Percentiles rank a stretch among this genome's conserved stretches.
phyloP scores from a whole-genome alignment of 1,284 basidiomycete genomes.

The Neolentinus lepideus region DNA sequence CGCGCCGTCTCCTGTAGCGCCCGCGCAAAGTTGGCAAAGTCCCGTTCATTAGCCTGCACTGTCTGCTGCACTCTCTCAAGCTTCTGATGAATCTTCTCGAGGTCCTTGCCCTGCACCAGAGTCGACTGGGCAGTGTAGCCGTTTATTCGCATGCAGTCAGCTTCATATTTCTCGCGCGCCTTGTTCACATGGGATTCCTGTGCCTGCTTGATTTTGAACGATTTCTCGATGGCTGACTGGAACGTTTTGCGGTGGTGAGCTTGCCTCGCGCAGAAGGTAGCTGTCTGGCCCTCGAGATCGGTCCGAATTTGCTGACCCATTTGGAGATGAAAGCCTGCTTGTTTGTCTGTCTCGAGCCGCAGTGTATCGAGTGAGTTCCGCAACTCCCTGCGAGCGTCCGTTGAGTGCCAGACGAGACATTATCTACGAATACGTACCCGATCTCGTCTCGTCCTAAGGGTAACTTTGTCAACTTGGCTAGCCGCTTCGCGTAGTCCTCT shows the following conservation, averaged over 20 bases:
- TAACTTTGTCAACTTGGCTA: constrained; percentile 77
- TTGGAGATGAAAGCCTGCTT: constrained; percentile 62
- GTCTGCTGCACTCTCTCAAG: constrained; percentile 88
- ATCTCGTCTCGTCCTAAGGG: constrained; percentile 86
- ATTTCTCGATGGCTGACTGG: constrained; percentile 78
- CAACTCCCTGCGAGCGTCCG: constrained; percentile 55
- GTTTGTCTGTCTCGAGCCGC: constrained; percentile 78
- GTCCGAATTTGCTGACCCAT: constrained; percentile 72
- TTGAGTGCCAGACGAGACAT: constrained; percentile 3
- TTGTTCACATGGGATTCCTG: constrained; percentile 82
- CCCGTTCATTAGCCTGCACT: constrained; percentile 84
- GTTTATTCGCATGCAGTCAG: constrained; percentile 92
- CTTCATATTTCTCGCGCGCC: constrained; percentile 92
- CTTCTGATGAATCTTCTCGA: constrained; percentile 87
- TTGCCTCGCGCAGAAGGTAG: constrained; percentile 61
- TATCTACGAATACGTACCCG: constrained; percentile 47
- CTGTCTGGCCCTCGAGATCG: constrained; percentile 68
- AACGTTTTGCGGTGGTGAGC: constrained; percentile 69
- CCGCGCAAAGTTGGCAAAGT: constrained; percentile 85
- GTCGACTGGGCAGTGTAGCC: constrained; percentile 92
- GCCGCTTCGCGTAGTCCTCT: constrained; percentile 90
- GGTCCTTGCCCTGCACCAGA: constrained; percentile 88
- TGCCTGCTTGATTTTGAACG: constrained; percentile 80
- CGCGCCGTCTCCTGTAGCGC: constrained; percentile 75
- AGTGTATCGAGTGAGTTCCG: constrained; percentile 74